Evolutionary conservation across 169 alveolate genomes (phyloP), one percentile per base, ranked within the genome.

Genomic region (Cryptosporidium felis): DNA sequence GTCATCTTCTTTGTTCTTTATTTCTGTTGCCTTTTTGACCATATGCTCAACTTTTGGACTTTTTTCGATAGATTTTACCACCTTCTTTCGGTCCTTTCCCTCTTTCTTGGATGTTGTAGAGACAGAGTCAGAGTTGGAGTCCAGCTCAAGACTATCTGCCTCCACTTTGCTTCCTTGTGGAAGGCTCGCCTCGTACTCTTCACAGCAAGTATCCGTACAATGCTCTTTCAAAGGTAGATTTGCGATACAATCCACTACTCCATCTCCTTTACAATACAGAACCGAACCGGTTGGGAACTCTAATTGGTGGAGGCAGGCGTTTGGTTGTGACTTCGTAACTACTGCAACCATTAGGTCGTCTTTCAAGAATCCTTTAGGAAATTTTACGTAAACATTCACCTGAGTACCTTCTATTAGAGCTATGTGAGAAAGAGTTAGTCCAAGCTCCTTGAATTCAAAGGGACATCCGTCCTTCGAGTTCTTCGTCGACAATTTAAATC

Each of bases 321-420:
- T 74, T 53, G 85, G 85, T 4, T 51, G 85, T 2, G 85, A 49
- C 46, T 74, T 74, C 4, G 74, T 74, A 8, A 74, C 85, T 8
- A 67, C 56, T 53, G 74, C 85, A 23, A 74, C 30, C 12, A 38
- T 38, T 21, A 74, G 18, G 21, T 44, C 62, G 0, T 65, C 45
- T 21, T 56, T 38, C 16, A 16, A 23, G 21, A 8, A 16, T 46
- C 61, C 47, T 10, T 53, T 26, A 36, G 85, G 67, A 12, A 74
- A 32, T 30, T 74, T 51, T 8, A 74, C 74, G 56, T 21, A 74
- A 36, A 74, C 40, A 30, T 49, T 28, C 34, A 74, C 85, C 26
- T 74, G 65, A 56, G 56, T 56, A 21, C 85, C 85, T 12, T 74
- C 85, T 10, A 44, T 56, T 53, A 74, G 32, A 12, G 67, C 56